Conservation (phyloP, 441 rosid species). For the Erodium texanum region DNA sequence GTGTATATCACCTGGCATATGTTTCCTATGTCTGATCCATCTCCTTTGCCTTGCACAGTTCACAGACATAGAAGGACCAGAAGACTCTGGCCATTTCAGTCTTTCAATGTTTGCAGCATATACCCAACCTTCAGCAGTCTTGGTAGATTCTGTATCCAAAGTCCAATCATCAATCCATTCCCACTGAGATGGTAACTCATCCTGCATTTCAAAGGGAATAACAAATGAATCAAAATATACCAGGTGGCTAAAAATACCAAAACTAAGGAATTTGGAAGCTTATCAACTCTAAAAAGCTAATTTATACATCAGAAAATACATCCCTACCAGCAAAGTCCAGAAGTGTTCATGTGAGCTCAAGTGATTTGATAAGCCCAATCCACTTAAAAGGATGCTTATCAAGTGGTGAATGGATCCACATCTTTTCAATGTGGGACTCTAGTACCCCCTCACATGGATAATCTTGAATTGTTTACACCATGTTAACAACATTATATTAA, state of each 20-base stretch:
- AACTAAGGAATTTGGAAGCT: not conserved
- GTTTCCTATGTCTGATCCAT: slow-evolving; percentile 56
- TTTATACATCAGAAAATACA: not conserved
- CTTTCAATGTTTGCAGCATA: slow-evolving; percentile 54
- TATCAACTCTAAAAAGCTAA: slow-evolving; percentile 3
- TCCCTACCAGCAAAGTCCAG: not conserved
- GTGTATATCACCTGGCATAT: slow-evolving; percentile 23
- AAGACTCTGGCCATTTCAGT: slow-evolving; percentile 55
- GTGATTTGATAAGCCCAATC: not conserved
- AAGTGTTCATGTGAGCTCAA: slow-evolving; percentile 1
- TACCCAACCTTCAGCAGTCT: slow-evolving; percentile 58
- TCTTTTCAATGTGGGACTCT: too few species aligned
- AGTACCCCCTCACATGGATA: too few species aligned
- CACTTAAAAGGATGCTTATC: too few species aligned
- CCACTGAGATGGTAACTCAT: slow-evolving; percentile 42
- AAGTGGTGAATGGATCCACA: too few species aligned
- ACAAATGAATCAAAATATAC: not conserved
- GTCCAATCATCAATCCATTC: slow-evolving; percentile 59
- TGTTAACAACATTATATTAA: slow-evolving; percentile 2
- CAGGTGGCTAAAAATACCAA: not conserved
- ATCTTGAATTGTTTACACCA: not conserved
- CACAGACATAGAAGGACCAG: slow-evolving; percentile 32
- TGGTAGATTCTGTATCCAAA: slow-evolving; percentile 39
- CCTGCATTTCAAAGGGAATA: slow-evolving; percentile 28
- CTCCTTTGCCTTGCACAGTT: slow-evolving; percentile 61